Conservation (phyloP, 2,329 filamentous ascomycete species). For the Xylariaceae sp. region DNA sequence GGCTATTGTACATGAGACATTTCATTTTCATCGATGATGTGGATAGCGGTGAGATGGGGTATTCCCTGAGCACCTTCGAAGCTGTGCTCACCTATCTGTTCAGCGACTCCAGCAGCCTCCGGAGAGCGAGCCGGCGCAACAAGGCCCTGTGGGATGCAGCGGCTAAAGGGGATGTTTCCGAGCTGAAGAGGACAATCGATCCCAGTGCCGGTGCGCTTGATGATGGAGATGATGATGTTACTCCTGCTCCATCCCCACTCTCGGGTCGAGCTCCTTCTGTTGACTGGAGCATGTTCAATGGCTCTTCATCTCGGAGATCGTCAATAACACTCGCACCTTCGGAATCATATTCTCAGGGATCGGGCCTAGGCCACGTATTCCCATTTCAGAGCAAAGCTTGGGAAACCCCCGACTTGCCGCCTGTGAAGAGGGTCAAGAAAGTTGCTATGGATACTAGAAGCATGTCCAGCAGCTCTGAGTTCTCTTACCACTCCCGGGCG, state of each 20-base stretch:
- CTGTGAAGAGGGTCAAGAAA: slow-evolving; percentile 60
- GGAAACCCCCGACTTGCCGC: slow-evolving; percentile 28
- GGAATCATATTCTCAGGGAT: slow-evolving; percentile 51
- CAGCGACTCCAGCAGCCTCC: slow-evolving; percentile 74
- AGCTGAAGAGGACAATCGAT: slow-evolving; percentile 76
- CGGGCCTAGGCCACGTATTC: slow-evolving; percentile 77
- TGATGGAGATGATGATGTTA: slow-evolving; percentile 40
- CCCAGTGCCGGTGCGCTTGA: slow-evolving; percentile 51
- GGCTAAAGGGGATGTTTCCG: slow-evolving; percentile 69
- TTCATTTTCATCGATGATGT: slow-evolving; percentile 99
- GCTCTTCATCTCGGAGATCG: slow-evolving; percentile 36
- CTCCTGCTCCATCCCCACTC: slow-evolving; percentile 29
- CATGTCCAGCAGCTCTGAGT: slow-evolving; percentile 78
- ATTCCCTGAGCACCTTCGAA: slow-evolving; percentile 92
- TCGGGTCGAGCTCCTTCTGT: slow-evolving; percentile 42
- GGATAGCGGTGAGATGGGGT: slow-evolving; percentile 92
- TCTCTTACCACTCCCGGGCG: slow-evolving; percentile 76
- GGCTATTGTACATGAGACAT: slow-evolving; percentile 90
- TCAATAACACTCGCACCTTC: slow-evolving; percentile 38
- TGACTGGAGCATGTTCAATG: slow-evolving; percentile 44
- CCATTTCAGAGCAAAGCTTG: slow-evolving; percentile 69
- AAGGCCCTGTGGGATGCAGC: slow-evolving; percentile 83
- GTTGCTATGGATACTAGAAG: slow-evolving; percentile 90
- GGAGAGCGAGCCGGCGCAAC: slow-evolving; percentile 82
- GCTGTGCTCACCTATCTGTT: slow-evolving; percentile 86